Evolutionary conservation across 306 rosid genomes (phyloP).

Genomic region (Vigna hirtella): DNA sequence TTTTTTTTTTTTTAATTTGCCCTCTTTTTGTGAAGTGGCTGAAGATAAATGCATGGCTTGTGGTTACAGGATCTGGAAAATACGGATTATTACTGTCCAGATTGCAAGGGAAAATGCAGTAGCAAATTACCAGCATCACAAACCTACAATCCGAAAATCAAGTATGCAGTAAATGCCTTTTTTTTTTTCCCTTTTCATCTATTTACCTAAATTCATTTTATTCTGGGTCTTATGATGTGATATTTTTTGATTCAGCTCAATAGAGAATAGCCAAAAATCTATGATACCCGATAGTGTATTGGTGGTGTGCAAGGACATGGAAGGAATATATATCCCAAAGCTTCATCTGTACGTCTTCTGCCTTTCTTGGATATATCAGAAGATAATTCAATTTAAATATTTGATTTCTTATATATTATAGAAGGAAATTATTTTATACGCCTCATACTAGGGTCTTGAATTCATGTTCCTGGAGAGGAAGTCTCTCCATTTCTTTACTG

Average conservation of each 20-base stretch:
- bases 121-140: conserved; percentile 51
- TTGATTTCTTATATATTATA: conserved; percentile 19
- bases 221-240: conserved; percentile 42
- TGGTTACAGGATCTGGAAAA: conserved; percentile 78
- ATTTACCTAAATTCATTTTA: conserved; percentile 28
- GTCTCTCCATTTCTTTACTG: neutral
- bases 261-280: conserved; percentile 48
- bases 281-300: conserved; percentile 59
- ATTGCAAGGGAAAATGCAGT: conserved; percentile 66
- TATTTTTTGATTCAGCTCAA: conserved; percentile 59
- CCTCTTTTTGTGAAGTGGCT: conserved; percentile 17
- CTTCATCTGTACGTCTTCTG: conserved; percentile 82
- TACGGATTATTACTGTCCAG: conserved; percentile 87
- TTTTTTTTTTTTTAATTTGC: conserved; percentile 1
- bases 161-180: conserved; percentile 53
- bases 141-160: conserved; percentile 53
- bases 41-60: conserved; percentile 33
- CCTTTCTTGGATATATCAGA: conserved; percentile 30
- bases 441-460: neutral
- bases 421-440: neutral
- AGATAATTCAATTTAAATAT: conserved; percentile 15
- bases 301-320: conserved; percentile 98
- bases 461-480: conserved; percentile 37
- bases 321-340: conserved; percentile 77
- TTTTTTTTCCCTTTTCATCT: conserved; percentile 35